Percentiles rank a stretch among this genome's conserved stretches.
Conservation (phyloP, 164 flowering plant species). For the Tetracentron sinense region DNA sequence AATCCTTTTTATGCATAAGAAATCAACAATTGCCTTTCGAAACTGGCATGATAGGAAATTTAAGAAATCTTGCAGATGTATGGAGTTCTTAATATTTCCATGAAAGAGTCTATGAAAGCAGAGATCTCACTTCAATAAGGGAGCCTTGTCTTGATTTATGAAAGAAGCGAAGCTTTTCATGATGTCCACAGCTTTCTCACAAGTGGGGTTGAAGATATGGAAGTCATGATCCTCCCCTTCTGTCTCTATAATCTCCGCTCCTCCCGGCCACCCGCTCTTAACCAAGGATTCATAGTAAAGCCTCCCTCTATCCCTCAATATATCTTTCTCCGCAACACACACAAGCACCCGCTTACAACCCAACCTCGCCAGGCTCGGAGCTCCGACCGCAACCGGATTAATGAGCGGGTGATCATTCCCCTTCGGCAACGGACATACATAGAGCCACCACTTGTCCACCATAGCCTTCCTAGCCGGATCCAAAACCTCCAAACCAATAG, state of each 20-base stretch:
- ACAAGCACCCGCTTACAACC: constrained; percentile 6
- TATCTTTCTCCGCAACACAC: constrained; percentile 12
- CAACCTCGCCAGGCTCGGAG: constrained; percentile 5
- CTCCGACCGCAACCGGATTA: constrained; percentile 10
- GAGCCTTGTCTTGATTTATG: too few relatives aligned
- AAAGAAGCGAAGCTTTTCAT: too few relatives aligned
- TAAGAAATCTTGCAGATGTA: too few relatives aligned
- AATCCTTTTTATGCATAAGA: too few relatives aligned
- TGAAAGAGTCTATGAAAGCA: too few relatives aligned
- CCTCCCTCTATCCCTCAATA: constrained; percentile 2
- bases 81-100: too few relatives aligned
- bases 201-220: not conserved
- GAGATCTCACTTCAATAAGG: too few relatives aligned
- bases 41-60: too few relatives aligned
- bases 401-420: constrained; percentile 6
- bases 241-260: not conserved
- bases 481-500: constrained; percentile 19
- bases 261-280: constrained; percentile 5
- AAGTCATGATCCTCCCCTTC: constrained; percentile 2
- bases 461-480: too few relatives aligned
- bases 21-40: too few relatives aligned
- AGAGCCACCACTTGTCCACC: not conserved
- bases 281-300: not conserved
- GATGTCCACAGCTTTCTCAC: not conserved
- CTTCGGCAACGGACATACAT: constrained; percentile 5